Evolutionary conservation across 1,284 basidiomycete genomes (phyloP).

Genomic region (Irpex sp.): DNA sequence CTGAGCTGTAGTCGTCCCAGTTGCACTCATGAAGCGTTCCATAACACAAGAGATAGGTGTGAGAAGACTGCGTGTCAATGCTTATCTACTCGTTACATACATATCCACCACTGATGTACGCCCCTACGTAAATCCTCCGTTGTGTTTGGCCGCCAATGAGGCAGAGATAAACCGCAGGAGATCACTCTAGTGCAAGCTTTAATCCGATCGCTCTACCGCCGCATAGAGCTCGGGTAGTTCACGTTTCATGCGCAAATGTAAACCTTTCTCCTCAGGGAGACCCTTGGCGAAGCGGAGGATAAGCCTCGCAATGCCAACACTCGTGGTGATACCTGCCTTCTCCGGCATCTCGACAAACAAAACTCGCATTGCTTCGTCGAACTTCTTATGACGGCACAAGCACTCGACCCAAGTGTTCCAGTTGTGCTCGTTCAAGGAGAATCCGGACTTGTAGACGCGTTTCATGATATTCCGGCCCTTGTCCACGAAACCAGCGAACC

Average conservation of each 20-base stretch:
- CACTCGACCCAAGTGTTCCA: constrained; percentile 89
- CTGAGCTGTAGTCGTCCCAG: no score
- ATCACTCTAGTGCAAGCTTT: neutral
- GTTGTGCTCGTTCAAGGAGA: constrained; percentile 55
- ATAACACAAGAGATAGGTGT: neutral
- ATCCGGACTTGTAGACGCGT: constrained; percentile 48
- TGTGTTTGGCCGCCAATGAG: neutral
- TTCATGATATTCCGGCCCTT: constrained; percentile 51
- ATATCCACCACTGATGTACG: neutral
- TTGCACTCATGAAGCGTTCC: no score
- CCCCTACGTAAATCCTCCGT: neutral
- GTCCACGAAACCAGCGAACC: constrained; percentile 48
- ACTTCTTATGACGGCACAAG: constrained; percentile 66
- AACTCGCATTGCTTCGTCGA: constrained; percentile 68
- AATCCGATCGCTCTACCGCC: constrained; percentile 13
- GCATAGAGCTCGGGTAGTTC: constrained; percentile 56
- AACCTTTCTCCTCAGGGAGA: constrained; percentile 39
- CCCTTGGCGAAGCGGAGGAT: constrained; percentile 51
- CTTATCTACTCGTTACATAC: constrained; percentile 1
- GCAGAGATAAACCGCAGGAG: neutral
- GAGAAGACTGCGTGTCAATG: neutral
- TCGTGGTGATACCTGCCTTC: constrained; percentile 39
- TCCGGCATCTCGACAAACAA: constrained; percentile 62
- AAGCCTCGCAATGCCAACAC: constrained; percentile 45
- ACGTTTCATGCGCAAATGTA: constrained; percentile 44